Conservation (phyloP, 345 rosid species). For the Eucalyptus lansdowneana region DNA sequence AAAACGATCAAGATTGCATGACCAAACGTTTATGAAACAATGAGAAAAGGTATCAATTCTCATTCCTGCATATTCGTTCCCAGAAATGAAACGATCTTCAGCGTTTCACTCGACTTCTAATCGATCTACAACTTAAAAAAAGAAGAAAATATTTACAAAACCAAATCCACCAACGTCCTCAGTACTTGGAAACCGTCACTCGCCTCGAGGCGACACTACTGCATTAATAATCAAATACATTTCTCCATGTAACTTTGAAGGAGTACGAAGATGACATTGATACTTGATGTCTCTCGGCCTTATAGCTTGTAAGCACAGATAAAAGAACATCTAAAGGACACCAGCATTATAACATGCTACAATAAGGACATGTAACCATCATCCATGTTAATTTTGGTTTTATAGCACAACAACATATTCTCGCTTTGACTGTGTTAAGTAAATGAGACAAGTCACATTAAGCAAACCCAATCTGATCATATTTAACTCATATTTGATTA, state of each 20-base stretch:
- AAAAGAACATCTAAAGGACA: background rate
- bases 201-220: background rate
- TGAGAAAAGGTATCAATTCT: background rate
- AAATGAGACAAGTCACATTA: no score
- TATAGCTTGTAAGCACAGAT: rapidly evolving
- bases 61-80: background rate
- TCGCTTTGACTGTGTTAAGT: no score
- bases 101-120: background rate
- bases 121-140: background rate
- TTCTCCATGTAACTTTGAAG: background rate
- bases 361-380: background rate
- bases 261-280: background rate
- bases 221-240: background rate
- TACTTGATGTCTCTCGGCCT: background rate
- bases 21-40: background rate
- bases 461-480: no score
- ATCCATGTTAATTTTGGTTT: background rate
- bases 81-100: background rate
- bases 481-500: background rate
- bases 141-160: background rate
- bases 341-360: background rate
- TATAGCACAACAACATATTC: background rate
- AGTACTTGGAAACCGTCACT: background rate
- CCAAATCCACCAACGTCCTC: background rate
- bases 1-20: background rate